Percentiles rank a stretch among this genome's conserved stretches.
phyloP scores from a whole-genome alignment of 2,329 filamentous ascomycete genomes.

The Colletotrichum salicis region DNA sequence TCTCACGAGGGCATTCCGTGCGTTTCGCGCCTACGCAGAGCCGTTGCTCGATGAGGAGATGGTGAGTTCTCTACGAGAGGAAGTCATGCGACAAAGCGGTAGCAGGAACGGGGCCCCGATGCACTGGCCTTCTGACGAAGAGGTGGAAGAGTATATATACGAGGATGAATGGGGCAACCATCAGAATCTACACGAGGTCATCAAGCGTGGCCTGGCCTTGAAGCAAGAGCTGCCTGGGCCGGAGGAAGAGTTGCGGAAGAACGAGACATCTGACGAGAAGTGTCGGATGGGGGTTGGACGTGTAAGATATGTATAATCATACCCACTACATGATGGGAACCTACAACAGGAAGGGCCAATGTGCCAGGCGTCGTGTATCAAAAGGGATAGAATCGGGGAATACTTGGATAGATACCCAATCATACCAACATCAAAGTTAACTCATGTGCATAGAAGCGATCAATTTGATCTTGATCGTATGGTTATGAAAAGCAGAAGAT shows the following conservation, averaged over 20 bases:
- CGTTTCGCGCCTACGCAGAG: conserved; percentile 60
- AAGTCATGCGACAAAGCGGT: conserved; percentile 41
- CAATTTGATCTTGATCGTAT: neutral
- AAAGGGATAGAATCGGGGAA: neutral
- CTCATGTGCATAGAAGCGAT: too few relatives aligned
- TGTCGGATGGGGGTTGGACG: neutral
- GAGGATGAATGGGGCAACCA: conserved; percentile 24
- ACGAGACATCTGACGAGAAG: neutral
- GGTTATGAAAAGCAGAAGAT: neutral
- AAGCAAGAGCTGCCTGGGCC: neutral
- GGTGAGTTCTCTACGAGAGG: conserved; percentile 44
- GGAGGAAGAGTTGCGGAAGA: neutral
- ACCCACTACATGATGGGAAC: neutral
- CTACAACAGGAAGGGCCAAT: neutral
- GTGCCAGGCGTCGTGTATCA: neutral
- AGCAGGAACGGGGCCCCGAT: conserved; percentile 2
- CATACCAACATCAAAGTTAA: neutral
- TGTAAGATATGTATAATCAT: neutral
- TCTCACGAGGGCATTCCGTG: conserved; percentile 52
- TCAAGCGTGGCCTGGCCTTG: neutral
- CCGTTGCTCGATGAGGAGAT: conserved; percentile 49
- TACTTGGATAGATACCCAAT: conserved; percentile 9
- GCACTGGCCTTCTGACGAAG: conserved; percentile 52
- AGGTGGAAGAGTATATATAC: conserved; percentile 48
- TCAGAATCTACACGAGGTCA: conserved; percentile 14